These are phyloP conservation scores for Ascochyta fabae DNA, from an alignment of 2,329 filamentous ascomycete species.

Conservation along the genomic window DNA sequence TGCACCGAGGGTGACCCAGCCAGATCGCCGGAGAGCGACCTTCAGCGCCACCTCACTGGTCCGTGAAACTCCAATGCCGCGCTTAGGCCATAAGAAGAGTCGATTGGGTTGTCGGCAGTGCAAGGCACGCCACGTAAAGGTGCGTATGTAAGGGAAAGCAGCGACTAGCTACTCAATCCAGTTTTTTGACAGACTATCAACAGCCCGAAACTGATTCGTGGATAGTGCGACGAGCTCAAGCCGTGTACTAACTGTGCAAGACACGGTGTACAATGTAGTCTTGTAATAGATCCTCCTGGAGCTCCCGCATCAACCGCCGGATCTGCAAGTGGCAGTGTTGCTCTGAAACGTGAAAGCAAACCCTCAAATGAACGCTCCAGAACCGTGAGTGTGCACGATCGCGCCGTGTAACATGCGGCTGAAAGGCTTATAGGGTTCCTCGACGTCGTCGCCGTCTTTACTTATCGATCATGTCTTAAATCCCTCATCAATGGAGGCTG, in stretches of 20 bases:
- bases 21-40: conserved; percentile 15
- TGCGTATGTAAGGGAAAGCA: conserved; percentile 21
- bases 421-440: conserved; percentile 19
- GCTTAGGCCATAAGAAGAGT: conserved; percentile 48
- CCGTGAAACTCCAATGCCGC: conserved; percentile 37
- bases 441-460: conserved; percentile 26
- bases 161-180: conserved; percentile 1
- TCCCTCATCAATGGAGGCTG: conserved; percentile 15
- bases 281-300: conserved; percentile 36
- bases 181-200: neutral
- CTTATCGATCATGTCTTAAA: conserved; percentile 34
- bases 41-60: conserved; percentile 16
- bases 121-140: conserved; percentile 49
- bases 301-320: conserved; percentile 19
- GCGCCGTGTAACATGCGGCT: neutral
- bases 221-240: conserved; percentile 48
- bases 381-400: conserved; percentile 21
- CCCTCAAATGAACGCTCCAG: conserved; percentile 18
- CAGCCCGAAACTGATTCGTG: conserved; percentile 2
- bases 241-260: conserved; percentile 48
- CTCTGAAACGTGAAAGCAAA: conserved; percentile 22
- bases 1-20: conserved; percentile 11
- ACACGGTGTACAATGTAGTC: conserved; percentile 47
- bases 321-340: conserved; percentile 18
- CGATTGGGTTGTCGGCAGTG: conserved; percentile 45